Evolutionary conservation across 305 asterid species (phyloP), one percentile per base, ranked within the genome.

Genomic region (Withania somnifera): DNA sequence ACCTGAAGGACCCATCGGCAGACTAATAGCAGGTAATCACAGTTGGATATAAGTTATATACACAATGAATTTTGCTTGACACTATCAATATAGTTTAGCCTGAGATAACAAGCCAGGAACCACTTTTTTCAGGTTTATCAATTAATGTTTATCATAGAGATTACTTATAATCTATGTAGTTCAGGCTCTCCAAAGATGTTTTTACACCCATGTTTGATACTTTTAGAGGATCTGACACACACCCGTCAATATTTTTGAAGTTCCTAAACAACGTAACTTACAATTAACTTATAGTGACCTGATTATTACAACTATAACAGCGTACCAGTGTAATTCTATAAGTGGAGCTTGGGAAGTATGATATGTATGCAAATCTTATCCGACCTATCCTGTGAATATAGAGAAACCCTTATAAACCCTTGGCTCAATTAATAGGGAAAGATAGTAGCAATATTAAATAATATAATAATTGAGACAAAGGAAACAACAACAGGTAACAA

Each of bases 1-100:
- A 80, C 98, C 99, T 8, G 97, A 92, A 84, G 98, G 98, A 30
- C 97, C 98, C 57, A 87, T 93, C 20, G 94, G 97, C 83, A 89
- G 89, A 88, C 92, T 97, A 61, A 97, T 97, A 78, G 87, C 94
- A 88, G 99, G 99, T 94, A 87, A 24, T 56, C 26, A 14, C 28
- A 24, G 45, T n/a, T 5, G 26, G 57, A 47, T 47, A 15, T 47
- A 14, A 73, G 60, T 47, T 73, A 47, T 32, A 73, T 73, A 0
- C 26, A 28, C 60, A n/a, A n/a, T 64, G 20, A 47, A 15, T 4
- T 9, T 38, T 26, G 13, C 47, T 17, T 75, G 50, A 75, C 57
- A 28, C 61, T 50, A 50, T 9, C 28, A 26, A 5, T 15, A 15
- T 75, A 26, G 20, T 28, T 73, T 75, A 50, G 2, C 34, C 7